These are phyloP conservation scores for Lichtheimia ramosa DNA, from an alignment of 371 early-diverging fungal species.

Conservation along the genomic window DNA sequence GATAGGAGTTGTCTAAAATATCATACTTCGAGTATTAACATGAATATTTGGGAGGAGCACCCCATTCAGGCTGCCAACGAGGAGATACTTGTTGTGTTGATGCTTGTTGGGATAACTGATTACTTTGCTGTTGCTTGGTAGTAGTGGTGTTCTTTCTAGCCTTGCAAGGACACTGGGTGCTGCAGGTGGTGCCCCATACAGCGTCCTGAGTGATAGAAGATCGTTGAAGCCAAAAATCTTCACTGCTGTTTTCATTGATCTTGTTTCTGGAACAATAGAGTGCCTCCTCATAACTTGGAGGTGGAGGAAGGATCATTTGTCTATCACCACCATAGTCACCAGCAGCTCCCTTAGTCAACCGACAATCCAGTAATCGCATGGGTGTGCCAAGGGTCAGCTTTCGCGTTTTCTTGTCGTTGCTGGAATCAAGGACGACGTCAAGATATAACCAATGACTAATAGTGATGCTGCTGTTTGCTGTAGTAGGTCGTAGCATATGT, in stretches of 20 bases:
- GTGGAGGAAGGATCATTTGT: slow-evolving; percentile 84
- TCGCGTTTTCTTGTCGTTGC: slow-evolving; percentile 19
- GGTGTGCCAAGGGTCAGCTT: slow-evolving; percentile 29
- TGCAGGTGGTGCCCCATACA: slow-evolving; percentile 26
- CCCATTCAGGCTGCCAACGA: too few species aligned
- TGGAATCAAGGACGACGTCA: slow-evolving; percentile 17
- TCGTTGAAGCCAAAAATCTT: slow-evolving; percentile 35
- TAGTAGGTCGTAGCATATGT: slow-evolving; percentile 28
- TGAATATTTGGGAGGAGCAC: too few species aligned
- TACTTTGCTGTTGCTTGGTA: too few species aligned
- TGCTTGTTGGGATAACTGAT: too few species aligned
- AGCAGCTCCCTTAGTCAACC: slow-evolving; percentile 25
- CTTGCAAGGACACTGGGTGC: too few species aligned
- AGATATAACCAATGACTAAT: slow-evolving; percentile 37
- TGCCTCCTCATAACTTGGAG: slow-evolving; percentile 54
- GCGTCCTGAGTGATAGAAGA: slow-evolving; percentile 28
- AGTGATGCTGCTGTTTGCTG: slow-evolving; percentile 23
- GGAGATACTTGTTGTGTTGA: too few species aligned
- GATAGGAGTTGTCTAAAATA: too few species aligned
- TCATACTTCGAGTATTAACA: too few species aligned
- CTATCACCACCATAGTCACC: slow-evolving; percentile 32
- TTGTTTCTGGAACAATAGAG: too few species aligned
- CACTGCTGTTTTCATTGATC: too few species aligned
- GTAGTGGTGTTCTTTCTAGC: too few species aligned
- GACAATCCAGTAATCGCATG: slow-evolving; percentile 36